Base-by-base conservation (phyloP, 2,329 filamentous ascomycete species). In the Onygenales sp. region DNA sequence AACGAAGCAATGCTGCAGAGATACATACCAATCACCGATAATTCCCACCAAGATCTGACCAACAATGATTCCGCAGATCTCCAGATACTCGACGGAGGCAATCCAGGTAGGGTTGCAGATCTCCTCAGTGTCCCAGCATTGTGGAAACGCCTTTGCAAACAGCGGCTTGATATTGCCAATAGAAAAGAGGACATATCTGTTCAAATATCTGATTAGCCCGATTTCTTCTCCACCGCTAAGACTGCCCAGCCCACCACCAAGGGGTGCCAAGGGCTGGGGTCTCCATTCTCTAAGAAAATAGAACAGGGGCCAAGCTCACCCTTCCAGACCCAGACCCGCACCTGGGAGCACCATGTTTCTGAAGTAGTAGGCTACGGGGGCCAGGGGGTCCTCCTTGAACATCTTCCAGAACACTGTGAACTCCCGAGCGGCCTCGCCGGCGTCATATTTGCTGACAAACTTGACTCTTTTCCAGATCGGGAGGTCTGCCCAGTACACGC, bases 61-160 rank as follows among this genome's bases (percentile, higher is more conserved):
- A 59, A 92, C 82, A 75, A 97, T 97, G 72, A 97, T 97, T 74
- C 92, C 92, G 61, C 86, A 80, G 61, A 96, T 90, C 68, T 97
- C 92, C 48, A 97, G 83, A 65, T 96, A 96, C 27, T 90, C 88
- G 43, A 97, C 84, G 43, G 89, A 82, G 57, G 86, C 80, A 38
- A 92, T 74, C 92, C 92, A 96, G 60, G 88, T 87, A 60, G 80
- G 70, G 65, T 82, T 81, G 75, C 92, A 97, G 32, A 81, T 83
- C 2, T 76, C 69, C 56, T 79, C 67, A 27, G 76, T 74, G 10
- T 75, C 77, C 92, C 92, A 97, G 76, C 92, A 97, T 3, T 73
- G 62, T 1, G 83, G 81, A 79, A 92, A 97, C 5, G 83, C 82
- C 36, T 81, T 78, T 57, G 82, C 72, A 66, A 95, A 92, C 9